These are phyloP conservation scores for Mycosphaerella arachidis DNA, from an alignment of 2,329 filamentous ascomycete genomes.

Conservation along the genomic window DNA sequence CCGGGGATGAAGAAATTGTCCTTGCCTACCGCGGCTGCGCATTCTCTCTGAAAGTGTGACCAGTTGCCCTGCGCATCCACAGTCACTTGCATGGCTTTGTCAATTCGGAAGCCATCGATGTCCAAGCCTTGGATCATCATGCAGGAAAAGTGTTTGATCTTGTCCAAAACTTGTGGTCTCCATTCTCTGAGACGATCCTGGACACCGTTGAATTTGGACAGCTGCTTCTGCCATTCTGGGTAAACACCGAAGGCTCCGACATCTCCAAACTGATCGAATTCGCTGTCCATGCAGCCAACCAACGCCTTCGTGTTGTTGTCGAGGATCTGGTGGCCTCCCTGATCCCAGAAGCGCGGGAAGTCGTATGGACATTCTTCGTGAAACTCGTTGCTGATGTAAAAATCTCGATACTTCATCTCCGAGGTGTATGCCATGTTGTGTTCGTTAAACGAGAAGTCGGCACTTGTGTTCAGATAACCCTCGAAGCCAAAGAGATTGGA, in stretches of 20 bases:
- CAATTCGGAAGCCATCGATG: constrained; percentile 63
- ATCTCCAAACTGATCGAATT: constrained; percentile 62
- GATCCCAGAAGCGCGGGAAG: constrained; percentile 60
- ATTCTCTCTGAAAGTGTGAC: constrained; percentile 53
- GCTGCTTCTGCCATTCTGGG: constrained; percentile 59
- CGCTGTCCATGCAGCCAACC: constrained; percentile 57
- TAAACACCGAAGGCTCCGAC: constrained; percentile 60
- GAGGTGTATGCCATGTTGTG: constrained; percentile 57
- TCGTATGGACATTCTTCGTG: constrained; percentile 47
- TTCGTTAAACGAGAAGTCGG: constrained; percentile 53
- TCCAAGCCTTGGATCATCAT: constrained; percentile 60
- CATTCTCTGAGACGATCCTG: constrained; percentile 65
- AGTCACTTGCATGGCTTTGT: constrained; percentile 62
- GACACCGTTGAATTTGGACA: constrained; percentile 62
- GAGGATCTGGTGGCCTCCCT: constrained; percentile 50
- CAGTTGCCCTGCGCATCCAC: constrained; percentile 58
- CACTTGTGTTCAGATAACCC: constrained; percentile 55
- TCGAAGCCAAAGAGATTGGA: constrained; percentile 61
- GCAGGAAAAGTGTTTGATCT: constrained; percentile 59
- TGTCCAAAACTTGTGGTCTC: constrained; percentile 54
- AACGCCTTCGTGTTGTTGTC: constrained; percentile 46
- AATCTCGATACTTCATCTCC: constrained; percentile 55
- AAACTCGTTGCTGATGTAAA: constrained; percentile 51
- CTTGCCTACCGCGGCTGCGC: constrained; percentile 55
- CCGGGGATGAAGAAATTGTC: constrained; percentile 61